A percentile compares a stretch with the other conserved stretches of the same genome.
Evolutionary conservation across 208 protist species (phyloP).

Genomic region (Trypanosoma conorhini): DNA sequence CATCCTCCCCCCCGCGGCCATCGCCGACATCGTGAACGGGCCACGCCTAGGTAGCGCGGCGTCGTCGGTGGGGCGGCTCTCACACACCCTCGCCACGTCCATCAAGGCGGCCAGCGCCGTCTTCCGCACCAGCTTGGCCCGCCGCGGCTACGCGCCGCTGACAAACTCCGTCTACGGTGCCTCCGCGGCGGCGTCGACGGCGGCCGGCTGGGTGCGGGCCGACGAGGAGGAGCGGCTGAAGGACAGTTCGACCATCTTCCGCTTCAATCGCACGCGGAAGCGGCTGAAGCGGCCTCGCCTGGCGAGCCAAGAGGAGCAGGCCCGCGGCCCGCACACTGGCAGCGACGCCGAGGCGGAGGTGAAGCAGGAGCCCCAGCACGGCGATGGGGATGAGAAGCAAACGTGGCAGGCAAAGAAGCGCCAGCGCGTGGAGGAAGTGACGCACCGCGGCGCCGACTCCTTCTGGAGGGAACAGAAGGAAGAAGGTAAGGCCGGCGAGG

Average conservation of each 20-base stretch:
- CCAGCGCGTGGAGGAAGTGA: conserved; percentile 24
- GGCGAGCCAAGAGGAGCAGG: not conserved
- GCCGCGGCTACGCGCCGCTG: conserved; percentile 62
- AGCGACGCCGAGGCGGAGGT: not conserved
- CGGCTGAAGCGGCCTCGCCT: not conserved
- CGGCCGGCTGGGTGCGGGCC: conserved; percentile 53
- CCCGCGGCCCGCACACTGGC: not conserved
- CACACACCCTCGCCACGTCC: conserved; percentile 73
- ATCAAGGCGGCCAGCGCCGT: conserved; percentile 69
- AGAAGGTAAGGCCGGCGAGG: not conserved
- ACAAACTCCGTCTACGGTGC: conserved; percentile 83
- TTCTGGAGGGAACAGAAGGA: conserved; percentile 20
- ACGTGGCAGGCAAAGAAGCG: conserved; percentile 5
- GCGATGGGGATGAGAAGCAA: conserved; percentile 16
- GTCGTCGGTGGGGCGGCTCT: conserved; percentile 34
- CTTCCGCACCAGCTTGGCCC: conserved; percentile 58
- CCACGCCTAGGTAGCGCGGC: conserved; percentile 9
- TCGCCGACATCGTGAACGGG: conserved; percentile 50
- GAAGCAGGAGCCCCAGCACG: conserved; percentile 9
- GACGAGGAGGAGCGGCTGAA: conserved; percentile 51
- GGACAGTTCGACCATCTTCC: conserved; percentile 84
- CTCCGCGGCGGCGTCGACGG: conserved; percentile 77
- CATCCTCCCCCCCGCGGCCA: conserved; percentile 72
- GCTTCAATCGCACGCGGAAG: conserved; percentile 47
- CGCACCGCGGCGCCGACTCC: conserved; percentile 13